phyloP scores from a whole-genome alignment of 2,329 filamentous ascomycete genomes.

The Botryosphaeria dothidea region DNA sequence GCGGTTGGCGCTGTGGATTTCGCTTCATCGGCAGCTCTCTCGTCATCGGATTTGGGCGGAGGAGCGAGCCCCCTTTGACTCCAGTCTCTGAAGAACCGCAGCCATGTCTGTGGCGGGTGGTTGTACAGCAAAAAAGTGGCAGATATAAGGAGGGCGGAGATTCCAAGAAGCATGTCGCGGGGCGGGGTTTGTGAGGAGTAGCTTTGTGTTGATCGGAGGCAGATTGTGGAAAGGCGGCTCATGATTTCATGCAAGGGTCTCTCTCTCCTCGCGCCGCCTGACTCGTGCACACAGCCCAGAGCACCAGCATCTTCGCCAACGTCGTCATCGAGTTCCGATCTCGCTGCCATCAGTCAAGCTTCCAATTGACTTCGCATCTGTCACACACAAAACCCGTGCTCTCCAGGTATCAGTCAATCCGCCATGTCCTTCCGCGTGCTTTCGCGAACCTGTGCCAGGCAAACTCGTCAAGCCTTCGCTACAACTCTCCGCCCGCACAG shows the following conservation, averaged over 20 bases:
- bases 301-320: background rate
- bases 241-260: constrained; percentile 12
- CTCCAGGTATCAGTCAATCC: background rate
- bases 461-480: constrained; percentile 1
- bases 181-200: background rate
- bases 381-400: background rate
- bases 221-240: constrained; percentile 4
- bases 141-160: constrained; percentile 39
- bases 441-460: background rate
- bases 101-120: constrained; percentile 39
- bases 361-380: background rate
- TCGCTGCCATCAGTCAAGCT: background rate
- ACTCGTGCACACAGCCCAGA: constrained; percentile 4
- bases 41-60: background rate
- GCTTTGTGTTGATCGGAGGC: constrained; percentile 10
- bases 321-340: constrained; percentile 10
- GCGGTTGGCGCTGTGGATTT: background rate
- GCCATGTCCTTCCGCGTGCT: background rate
- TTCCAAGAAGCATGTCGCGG: constrained; percentile 36
- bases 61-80: background rate
- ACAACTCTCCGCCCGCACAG: constrained; percentile 4
- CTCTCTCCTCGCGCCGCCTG: background rate
- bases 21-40: background rate
- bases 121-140: constrained; percentile 38
- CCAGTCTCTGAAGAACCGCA: constrained; percentile 15